phyloP scores from a whole-genome alignment of 345 rosid species.

The Citrus unshiu region DNA sequence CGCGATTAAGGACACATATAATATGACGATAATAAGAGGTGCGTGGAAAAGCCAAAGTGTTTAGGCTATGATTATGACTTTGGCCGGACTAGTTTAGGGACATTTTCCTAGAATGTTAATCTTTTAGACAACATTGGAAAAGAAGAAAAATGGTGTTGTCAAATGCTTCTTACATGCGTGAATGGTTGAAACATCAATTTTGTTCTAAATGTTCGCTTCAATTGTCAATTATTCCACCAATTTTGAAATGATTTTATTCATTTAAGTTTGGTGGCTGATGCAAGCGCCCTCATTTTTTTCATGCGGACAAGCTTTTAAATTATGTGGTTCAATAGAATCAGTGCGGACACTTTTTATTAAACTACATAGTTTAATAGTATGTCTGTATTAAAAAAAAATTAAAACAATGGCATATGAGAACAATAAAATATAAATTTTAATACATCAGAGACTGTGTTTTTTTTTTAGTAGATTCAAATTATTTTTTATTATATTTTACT shows the following conservation, averaged over 20 bases:
- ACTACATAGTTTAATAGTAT: too few relatives aligned
- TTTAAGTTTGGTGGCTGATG: neutral
- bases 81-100: slow-evolving; percentile 15
- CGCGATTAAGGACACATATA: slow-evolving; percentile 23
- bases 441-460: too few relatives aligned
- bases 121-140: neutral
- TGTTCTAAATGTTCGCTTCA: neutral
- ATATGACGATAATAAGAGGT: slow-evolving; percentile 12
- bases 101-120: neutral
- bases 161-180: neutral
- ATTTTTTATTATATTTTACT: too few relatives aligned
- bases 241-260: neutral
- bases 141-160: too few relatives aligned
- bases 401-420: too few relatives aligned
- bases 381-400: too few relatives aligned
- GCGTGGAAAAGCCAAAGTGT: slow-evolving; percentile 14
- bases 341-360: rapidly evolving
- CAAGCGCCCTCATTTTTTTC: too few relatives aligned
- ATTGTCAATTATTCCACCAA: neutral
- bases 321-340: too few relatives aligned
- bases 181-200: neutral
- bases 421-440: too few relatives aligned
- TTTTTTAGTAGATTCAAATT: rapidly evolving
- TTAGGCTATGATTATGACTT: slow-evolving; percentile 26
- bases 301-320: too few relatives aligned